Conservation (phyloP, 2,329 filamentous ascomycete species). For the Pseudocercospora eumusae region DNA sequence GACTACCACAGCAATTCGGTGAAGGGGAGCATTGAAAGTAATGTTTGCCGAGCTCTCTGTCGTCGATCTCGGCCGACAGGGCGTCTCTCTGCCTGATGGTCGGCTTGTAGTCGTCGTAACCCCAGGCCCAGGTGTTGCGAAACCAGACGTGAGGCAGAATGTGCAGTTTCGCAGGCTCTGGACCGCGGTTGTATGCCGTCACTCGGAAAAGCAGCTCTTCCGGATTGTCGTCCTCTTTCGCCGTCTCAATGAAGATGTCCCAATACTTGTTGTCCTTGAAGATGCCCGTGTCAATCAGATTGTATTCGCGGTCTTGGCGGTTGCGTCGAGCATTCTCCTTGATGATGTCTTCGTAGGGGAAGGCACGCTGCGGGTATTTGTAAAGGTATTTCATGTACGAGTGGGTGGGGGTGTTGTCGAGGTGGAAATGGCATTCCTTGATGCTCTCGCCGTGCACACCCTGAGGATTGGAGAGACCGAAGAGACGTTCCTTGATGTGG, state of each 20-base stretch:
- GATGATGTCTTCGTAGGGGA: slow-evolving; percentile 87
- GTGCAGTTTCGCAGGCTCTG: slow-evolving; percentile 85
- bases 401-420: slow-evolving; percentile 91
- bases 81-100: slow-evolving; percentile 67
- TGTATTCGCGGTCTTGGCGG: slow-evolving; percentile 82
- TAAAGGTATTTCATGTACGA: slow-evolving; percentile 99
- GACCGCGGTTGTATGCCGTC: slow-evolving; percentile 93
- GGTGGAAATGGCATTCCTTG: slow-evolving; percentile 94
- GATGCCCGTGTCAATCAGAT: slow-evolving; percentile 82
- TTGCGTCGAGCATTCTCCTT: slow-evolving; percentile 77
- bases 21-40: slow-evolving; percentile 87
- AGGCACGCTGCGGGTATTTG: slow-evolving; percentile 90
- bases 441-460: slow-evolving; percentile 96
- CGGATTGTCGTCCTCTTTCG: slow-evolving; percentile 87
- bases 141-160: slow-evolving; percentile 97
- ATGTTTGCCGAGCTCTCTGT: slow-evolving; percentile 77
- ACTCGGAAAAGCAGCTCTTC: slow-evolving; percentile 92
- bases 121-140: slow-evolving; percentile 96
- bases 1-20: slow-evolving; percentile 75
- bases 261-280: slow-evolving; percentile 92
- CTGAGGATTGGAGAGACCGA: slow-evolving; percentile 92
- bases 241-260: slow-evolving; percentile 96
- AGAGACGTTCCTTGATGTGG: slow-evolving; percentile 91
- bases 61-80: slow-evolving; percentile 72
- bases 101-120: slow-evolving; percentile 80